Conservation (phyloP, 768 basidiomycete species). For the Polyporus arcularius region DNA sequence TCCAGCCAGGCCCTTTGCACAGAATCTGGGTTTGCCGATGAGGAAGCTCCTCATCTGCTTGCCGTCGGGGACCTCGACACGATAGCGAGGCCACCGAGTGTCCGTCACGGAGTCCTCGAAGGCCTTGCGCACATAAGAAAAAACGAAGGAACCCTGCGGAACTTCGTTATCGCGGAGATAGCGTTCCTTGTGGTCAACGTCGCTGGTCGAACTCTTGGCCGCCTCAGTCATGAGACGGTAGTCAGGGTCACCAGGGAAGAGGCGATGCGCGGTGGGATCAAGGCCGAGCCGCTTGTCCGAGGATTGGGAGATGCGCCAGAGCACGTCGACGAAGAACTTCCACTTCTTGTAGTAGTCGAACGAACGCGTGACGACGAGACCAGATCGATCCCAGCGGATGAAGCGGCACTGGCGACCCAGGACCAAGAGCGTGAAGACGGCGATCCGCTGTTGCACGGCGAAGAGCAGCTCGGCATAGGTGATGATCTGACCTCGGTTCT, state of each 20-base stretch:
- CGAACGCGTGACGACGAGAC: not conserved
- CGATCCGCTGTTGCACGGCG: constrained; percentile 7
- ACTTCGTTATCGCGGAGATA: too few relatives aligned
- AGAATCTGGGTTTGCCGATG: constrained; percentile 2
- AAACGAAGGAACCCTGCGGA: not conserved
- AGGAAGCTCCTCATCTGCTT: constrained; percentile 2
- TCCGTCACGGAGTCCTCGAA: not conserved
- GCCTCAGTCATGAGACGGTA: not conserved
- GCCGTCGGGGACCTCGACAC: constrained; percentile 1
- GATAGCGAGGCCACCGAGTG: constrained; percentile 7
- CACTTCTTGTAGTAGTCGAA: constrained; percentile 10
- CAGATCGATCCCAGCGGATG: constrained; percentile 12
- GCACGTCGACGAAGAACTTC: not conserved
- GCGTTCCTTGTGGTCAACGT: not conserved
- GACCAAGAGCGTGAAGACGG: constrained; percentile 7
- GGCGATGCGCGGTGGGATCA: constrained; percentile 1
- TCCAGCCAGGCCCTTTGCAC: constrained; percentile 2
- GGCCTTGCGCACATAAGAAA: constrained; percentile 4
- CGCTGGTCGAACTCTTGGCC: not conserved
- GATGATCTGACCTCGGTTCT: constrained; percentile 4
- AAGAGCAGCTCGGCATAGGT: constrained; percentile 5
- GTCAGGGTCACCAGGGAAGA: not conserved
- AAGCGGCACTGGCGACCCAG: constrained; percentile 4
- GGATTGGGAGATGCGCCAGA: constrained; percentile 1
- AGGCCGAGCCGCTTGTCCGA: constrained; percentile 1